phyloP scores from a whole-genome alignment of 208 protist genomes.

The Leishmania tropica region DNA sequence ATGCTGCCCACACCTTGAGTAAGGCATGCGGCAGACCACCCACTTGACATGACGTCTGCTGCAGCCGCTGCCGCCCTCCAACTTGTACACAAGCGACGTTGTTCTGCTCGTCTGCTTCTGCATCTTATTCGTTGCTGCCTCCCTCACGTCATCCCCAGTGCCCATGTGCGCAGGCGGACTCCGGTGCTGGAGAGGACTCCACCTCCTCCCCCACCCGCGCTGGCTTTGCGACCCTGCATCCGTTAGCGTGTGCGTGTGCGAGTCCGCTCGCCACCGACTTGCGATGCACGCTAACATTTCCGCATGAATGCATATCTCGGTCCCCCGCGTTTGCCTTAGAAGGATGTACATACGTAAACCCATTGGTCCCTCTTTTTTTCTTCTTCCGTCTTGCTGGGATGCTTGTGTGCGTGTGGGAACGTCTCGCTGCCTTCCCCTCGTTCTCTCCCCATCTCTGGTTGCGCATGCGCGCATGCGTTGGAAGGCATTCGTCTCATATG shows the following conservation, averaged over 20 bases:
- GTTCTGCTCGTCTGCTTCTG: background rate
- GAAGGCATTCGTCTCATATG: background rate
- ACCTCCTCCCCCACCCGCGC: background rate
- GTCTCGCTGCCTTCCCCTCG: no score
- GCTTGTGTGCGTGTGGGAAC: no score
- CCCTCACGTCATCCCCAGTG: background rate
- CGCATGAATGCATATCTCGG: background rate
- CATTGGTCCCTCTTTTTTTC: background rate
- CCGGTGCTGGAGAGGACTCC: background rate
- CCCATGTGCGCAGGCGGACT: background rate
- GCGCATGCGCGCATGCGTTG: background rate
- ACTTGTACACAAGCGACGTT: background rate
- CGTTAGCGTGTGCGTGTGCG: background rate
- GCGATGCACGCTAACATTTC: background rate
- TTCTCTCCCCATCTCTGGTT: no score
- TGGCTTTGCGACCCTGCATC: background rate
- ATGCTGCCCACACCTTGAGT: conserved; percentile 27
- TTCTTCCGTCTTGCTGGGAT: background rate
- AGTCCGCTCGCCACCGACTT: background rate
- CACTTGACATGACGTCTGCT: background rate
- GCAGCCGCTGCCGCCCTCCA: background rate
- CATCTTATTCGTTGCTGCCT: background rate
- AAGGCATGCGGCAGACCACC: background rate
- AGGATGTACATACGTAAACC: background rate
- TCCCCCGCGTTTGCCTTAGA: background rate